Evolutionary conservation across 202 grass and related monocot species (phyloP).

Genomic region (Schoenoplectus tabernaemontani): DNA sequence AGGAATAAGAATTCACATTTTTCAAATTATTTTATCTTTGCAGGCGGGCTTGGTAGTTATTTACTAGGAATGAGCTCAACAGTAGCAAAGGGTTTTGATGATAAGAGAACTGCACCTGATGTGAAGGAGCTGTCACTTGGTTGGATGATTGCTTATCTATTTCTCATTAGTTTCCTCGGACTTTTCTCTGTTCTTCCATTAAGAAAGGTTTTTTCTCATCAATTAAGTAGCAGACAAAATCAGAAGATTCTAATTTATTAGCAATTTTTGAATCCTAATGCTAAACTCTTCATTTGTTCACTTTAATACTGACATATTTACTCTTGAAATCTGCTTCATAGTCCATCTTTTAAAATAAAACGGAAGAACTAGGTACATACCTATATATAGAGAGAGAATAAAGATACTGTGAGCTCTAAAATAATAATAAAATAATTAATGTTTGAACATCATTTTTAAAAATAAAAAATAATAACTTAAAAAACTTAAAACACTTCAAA

Average conservation of each 20-base stretch:
- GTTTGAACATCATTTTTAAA: no score
- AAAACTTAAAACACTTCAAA: no score
- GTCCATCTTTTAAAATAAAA: not conserved
- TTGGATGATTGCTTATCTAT: slow-evolving; percentile 51
- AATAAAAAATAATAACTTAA: no score
- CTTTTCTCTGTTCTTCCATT: slow-evolving; percentile 65
- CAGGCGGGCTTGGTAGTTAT: slow-evolving; percentile 71
- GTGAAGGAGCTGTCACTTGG: slow-evolving; percentile 58
- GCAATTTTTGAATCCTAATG: not conserved
- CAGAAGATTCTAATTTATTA: not conserved
- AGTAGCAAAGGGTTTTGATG: slow-evolving; percentile 43
- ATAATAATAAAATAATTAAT: no score
- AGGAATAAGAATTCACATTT: not conserved
- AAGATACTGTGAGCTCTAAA: no score
- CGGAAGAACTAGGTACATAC: not conserved
- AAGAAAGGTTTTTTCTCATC: slow-evolving; percentile 36
- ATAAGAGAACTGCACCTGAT: slow-evolving; percentile 35
- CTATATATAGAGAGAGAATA: no score
- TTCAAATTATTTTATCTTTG: not conserved
- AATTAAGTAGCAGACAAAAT: not conserved
- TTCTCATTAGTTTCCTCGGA: slow-evolving; percentile 56
- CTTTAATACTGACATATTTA: not conserved
- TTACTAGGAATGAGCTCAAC: slow-evolving; percentile 61
- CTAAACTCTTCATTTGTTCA: not conserved
- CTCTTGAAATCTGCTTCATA: not conserved